phyloP scores from a whole-genome alignment of 805 yeast genomes.

The Saccharomycopsis babjevae region DNA sequence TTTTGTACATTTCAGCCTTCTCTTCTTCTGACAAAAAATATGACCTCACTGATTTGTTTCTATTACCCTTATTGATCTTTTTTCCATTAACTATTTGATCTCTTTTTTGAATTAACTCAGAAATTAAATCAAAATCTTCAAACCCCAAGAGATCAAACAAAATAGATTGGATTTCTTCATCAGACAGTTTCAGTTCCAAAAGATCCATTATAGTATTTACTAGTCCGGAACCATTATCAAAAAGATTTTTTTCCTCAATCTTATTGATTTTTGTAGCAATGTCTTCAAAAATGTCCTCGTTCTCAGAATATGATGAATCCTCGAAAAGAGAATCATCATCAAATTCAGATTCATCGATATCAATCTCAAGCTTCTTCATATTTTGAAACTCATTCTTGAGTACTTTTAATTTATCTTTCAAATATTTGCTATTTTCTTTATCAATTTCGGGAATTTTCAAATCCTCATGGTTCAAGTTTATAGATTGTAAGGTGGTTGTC shows the following conservation, averaged over 20 bases:
- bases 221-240: constrained; percentile 15
- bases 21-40: constrained; percentile 43
- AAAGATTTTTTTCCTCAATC: neutral
- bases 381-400: constrained; percentile 27
- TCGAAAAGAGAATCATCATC: neutral
- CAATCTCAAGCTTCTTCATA: neutral
- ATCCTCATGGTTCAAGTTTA: constrained; percentile 22
- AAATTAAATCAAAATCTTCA: constrained; percentile 73
- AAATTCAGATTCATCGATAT: neutral
- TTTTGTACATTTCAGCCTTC: constrained; percentile 41
- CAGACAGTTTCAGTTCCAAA: constrained; percentile 27
- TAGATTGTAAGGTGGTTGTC: constrained; percentile 35
- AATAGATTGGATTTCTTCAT: constrained; percentile 57
- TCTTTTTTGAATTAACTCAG: constrained; percentile 45
- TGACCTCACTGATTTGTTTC: constrained; percentile 13
- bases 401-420: constrained; percentile 31
- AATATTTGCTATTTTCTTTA: constrained; percentile 27
- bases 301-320: neutral
- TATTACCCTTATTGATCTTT: constrained; percentile 11
- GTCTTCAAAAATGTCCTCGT: neutral
- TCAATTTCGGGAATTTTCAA: constrained; percentile 25
- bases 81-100: constrained; percentile 23
- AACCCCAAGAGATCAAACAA: constrained; percentile 77
- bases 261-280: neutral
- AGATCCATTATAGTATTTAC: constrained; percentile 25